Evolutionary conservation across 2,329 filamentous ascomycete genomes (phyloP), one percentile per base, ranked within the genome.

Genomic region (Microsporum ferrugineum): DNA sequence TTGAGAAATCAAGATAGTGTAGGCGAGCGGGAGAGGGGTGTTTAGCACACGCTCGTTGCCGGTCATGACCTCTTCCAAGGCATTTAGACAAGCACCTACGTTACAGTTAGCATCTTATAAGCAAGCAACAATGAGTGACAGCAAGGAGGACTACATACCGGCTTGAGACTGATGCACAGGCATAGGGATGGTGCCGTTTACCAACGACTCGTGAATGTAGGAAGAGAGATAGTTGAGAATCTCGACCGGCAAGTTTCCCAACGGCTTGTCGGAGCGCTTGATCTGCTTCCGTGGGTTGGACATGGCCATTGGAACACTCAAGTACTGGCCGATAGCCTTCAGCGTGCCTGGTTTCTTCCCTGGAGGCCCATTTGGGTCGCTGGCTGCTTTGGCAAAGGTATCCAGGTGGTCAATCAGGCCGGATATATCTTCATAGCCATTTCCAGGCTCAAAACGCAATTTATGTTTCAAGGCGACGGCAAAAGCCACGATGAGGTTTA

Each of bases 201-300:
- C 66, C 57, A 86, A 78, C 63, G 85, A 75, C 58, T 79, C 78
- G 66, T 90, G 85, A 36, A 88, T 74, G 64, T 88, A 87, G 29
- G 84, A 75, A 23, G 83, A 82, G 3, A 94, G 73, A 70, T 92
- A 86, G 69, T 81, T 87, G 34, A 94, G 78, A 59, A 94, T 88
- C 71, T 95, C 89, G 6, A 92, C 78, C 0, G 89, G 89, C n/a
- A 92, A 79, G 71, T 95, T 91, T 60, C 89, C 89, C 10, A 92
- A 79, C 0, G 89, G 88, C 66, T 82, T 83, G 64, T 83, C 81
- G 12, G 88, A 82, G 49, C 82, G 81, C 79, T 94, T 94, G 73
- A 94, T 79, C 53, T 82, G 75, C 76, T 91, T 91, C 61, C 88
- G 82, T 0, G 89, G 89, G 74, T 94, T 94, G 59, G 85, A 88